Percentiles rank a stretch among this genome's conserved stretches.
These are phyloP conservation scores for Penicillium atrosanguineum DNA, from an alignment of 495 filamentous ascomycete species.

Conservation along the genomic window DNA sequence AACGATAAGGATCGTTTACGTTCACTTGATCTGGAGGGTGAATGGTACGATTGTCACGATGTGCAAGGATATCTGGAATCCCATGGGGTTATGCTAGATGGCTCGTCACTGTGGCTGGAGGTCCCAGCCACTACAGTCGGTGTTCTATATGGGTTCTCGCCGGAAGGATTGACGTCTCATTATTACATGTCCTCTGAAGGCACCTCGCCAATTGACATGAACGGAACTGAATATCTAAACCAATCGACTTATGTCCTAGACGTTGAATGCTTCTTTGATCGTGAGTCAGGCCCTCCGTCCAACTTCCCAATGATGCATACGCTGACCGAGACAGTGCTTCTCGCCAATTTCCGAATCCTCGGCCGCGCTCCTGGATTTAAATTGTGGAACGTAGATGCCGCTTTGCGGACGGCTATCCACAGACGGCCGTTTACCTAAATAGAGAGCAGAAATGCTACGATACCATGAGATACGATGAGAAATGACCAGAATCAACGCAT, in stretches of 20 bases:
- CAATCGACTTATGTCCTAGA: conserved; percentile 21
- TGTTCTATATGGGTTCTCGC: conserved; percentile 15
- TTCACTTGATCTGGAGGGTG: conserved; percentile 23
- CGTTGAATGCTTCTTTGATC: conserved; percentile 27
- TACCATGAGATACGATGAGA: background rate
- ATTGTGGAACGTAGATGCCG: conserved; percentile 24
- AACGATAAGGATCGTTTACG: conserved; percentile 15
- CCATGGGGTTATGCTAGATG: conserved; percentile 17
- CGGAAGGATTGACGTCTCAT: conserved; percentile 10
- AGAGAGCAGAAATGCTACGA: background rate
- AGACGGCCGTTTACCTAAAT: conserved; percentile 11
- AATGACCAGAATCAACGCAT: background rate
- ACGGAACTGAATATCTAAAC: background rate
- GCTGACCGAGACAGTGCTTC: conserved; percentile 17
- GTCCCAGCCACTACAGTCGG: conserved; percentile 16
- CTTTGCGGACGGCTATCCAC: conserved; percentile 20
- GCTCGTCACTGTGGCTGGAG: conserved; percentile 18
- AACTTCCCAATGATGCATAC: background rate
- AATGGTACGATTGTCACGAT: conserved; percentile 33
- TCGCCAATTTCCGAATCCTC: conserved; percentile 23
- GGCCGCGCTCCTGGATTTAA: conserved; percentile 31
- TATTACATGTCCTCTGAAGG: conserved; percentile 10
- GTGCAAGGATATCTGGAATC: conserved; percentile 27
- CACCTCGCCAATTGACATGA: background rate
- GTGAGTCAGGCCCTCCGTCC: conserved; percentile 14